A percentile compares a stretch with the other conserved stretches of the same genome.
Evolutionary conservation across 805 yeast genomes (phyloP).

Genomic region (Yamadazyma takamatsuzukensis): DNA sequence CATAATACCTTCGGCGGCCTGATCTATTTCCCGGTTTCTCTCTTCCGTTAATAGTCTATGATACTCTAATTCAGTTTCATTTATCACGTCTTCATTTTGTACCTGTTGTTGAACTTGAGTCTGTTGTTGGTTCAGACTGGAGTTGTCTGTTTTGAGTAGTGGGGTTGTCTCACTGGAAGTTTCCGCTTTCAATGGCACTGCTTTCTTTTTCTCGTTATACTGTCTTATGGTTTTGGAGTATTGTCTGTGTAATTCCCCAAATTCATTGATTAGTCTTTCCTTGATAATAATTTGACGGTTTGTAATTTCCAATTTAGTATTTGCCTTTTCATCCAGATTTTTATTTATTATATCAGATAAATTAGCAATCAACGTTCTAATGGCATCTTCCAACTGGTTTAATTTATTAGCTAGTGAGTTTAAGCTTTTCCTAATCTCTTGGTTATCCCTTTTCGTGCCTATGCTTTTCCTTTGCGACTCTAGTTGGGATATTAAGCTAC

Average conservation of each 20-base stretch:
- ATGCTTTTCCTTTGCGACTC: slow-evolving; percentile 47
- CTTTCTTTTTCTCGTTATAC: slow-evolving; percentile 48
- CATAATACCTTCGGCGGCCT: slow-evolving; percentile 71
- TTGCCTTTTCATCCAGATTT: slow-evolving; percentile 19
- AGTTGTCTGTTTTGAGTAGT: slow-evolving; percentile 21
- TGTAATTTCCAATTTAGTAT: slow-evolving; percentile 25
- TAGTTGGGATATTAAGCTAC: slow-evolving; percentile 46
- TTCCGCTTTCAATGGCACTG: slow-evolving; percentile 17
- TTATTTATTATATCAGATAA: slow-evolving; percentile 24
- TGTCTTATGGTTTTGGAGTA: slow-evolving; percentile 16
- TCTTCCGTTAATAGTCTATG: slow-evolving; percentile 66
- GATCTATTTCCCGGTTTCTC: slow-evolving; percentile 67
- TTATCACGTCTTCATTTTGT: slow-evolving; percentile 39
- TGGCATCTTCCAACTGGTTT: slow-evolving; percentile 26
- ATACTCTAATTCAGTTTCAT: slow-evolving; percentile 51
- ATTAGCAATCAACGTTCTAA: slow-evolving; percentile 26
- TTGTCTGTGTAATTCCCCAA: slow-evolving; percentile 42
- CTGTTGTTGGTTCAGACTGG: slow-evolving; percentile 18
- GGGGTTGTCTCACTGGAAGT: slow-evolving; percentile 42
- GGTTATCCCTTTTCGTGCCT: slow-evolving; percentile 51
- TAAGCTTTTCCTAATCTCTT: slow-evolving; percentile 27
- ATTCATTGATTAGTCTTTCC: slow-evolving; percentile 56
- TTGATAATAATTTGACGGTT: slow-evolving; percentile 42
- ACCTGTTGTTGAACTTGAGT: slow-evolving; percentile 27
- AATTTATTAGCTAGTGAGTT: slow-evolving; percentile 33